Evolutionary conservation across 495 filamentous ascomycete genomes (phyloP).

Genomic region (Penicillium turbatum): DNA sequence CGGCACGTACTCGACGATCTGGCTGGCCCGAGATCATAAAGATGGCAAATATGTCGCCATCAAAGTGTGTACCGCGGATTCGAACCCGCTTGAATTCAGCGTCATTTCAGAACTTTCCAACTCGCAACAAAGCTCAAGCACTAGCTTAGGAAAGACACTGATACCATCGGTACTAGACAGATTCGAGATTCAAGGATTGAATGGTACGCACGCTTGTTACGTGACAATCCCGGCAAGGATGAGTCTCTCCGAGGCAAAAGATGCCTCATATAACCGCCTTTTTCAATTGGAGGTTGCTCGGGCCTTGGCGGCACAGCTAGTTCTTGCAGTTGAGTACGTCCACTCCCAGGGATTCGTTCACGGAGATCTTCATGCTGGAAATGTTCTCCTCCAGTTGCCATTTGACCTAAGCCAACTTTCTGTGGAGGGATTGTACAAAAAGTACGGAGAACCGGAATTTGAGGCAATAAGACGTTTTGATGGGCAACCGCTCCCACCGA

Average conservation of each 20-base stretch:
- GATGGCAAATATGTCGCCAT: conserved; percentile 12
- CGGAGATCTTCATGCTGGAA: conserved; percentile 33
- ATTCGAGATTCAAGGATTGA: neutral
- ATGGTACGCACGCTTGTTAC: neutral
- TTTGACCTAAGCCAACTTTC: conserved; percentile 20
- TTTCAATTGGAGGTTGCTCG: conserved; percentile 42
- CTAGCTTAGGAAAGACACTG: neutral
- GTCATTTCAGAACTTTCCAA: neutral
- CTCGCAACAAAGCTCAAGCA: neutral
- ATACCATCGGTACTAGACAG: neutral
- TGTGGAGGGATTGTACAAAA: conserved; percentile 22
- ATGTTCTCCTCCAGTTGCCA: conserved; percentile 25
- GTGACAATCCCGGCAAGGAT: conserved; percentile 19
- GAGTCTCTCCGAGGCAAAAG: conserved; percentile 30
- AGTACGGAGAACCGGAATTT: conserved; percentile 21
- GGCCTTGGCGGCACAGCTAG: conserved; percentile 38
- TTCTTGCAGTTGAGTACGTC: conserved; percentile 28
- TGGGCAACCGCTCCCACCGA: conserved; percentile 20
- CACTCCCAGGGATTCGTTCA: conserved; percentile 33
- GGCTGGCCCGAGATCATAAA: conserved; percentile 20
- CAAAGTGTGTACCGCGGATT: conserved; percentile 10
- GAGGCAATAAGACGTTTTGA: conserved; percentile 25
- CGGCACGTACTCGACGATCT: conserved; percentile 19
- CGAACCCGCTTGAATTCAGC: neutral
- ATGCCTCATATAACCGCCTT: conserved; percentile 27